Evolutionary conservation across 495 filamentous ascomycete species (phyloP).

Genomic region (Penicillium turbatum): DNA sequence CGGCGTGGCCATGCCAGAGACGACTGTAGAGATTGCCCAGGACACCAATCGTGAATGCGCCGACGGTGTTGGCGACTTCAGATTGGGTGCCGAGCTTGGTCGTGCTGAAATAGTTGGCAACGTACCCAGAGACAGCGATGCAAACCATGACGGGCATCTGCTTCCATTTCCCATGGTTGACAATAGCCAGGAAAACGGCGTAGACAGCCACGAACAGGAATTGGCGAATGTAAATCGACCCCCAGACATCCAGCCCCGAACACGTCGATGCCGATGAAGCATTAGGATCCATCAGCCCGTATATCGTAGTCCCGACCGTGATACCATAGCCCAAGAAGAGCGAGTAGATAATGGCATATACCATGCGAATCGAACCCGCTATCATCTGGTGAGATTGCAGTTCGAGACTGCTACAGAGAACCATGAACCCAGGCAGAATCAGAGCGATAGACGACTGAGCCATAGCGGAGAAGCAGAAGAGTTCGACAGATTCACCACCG

Average conservation of each 20-base stretch:
- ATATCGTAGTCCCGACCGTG: slow-evolving; percentile 85
- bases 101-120: slow-evolving; percentile 78
- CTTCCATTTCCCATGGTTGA: slow-evolving; percentile 89
- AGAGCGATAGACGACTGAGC: slow-evolving; percentile 88
- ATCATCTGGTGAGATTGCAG: slow-evolving; percentile 84
- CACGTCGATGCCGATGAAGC: slow-evolving; percentile 71
- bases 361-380: slow-evolving; percentile 89
- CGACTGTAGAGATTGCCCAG: slow-evolving; percentile 84
- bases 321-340: slow-evolving; percentile 94
- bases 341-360: slow-evolving; percentile 92
- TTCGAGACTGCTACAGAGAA: slow-evolving; percentile 78
- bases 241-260: slow-evolving; percentile 48
- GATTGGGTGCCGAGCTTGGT: slow-evolving; percentile 66
- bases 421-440: slow-evolving; percentile 85
- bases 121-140: slow-evolving; percentile 76
- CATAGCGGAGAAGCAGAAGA: slow-evolving; percentile 89
- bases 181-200: slow-evolving; percentile 71
- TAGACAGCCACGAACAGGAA: slow-evolving; percentile 68
- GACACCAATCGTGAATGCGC: slow-evolving; percentile 80
- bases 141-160: slow-evolving; percentile 82
- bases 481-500: slow-evolving; percentile 50
- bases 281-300: slow-evolving; percentile 72
- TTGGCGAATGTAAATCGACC: slow-evolving; percentile 41
- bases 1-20: slow-evolving; percentile 75
- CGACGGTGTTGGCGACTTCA: slow-evolving; percentile 80